Percentiles rank a stretch among this genome's conserved stretches.
phyloP scores from a whole-genome alignment of 768 basidiomycete species.

The Agaricus sinodeliciosus region DNA sequence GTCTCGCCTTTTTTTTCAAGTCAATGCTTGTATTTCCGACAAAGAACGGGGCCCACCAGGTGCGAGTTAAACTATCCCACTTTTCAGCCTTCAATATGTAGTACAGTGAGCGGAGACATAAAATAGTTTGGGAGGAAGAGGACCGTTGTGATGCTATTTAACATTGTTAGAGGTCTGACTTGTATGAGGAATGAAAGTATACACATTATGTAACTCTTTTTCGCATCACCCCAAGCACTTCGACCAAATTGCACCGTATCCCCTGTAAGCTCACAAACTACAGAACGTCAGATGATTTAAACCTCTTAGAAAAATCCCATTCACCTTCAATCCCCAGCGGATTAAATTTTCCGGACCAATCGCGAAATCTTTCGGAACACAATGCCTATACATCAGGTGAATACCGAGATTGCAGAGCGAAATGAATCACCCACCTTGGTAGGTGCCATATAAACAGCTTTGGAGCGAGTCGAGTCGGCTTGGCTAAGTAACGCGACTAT shows the following conservation, averaged over 20 bases:
- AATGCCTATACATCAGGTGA: slow-evolving; percentile 50
- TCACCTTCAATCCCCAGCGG: slow-evolving; percentile 71
- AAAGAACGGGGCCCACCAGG: slow-evolving; percentile 44
- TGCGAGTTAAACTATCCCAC: slow-evolving; percentile 90
- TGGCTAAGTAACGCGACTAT: slow-evolving; percentile 52
- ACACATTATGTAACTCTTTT: slow-evolving; percentile 74
- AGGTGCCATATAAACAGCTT: slow-evolving; percentile 90
- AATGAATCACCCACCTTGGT: slow-evolving; percentile 55
- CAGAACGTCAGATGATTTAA: not conserved
- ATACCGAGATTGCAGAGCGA: not conserved
- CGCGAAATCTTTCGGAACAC: slow-evolving; percentile 75
- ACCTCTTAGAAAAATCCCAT: slow-evolving; percentile 12
- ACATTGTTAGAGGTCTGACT: slow-evolving; percentile 3
- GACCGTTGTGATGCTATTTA: slow-evolving; percentile 70
- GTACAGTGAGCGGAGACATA: not conserved
- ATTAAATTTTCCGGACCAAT: slow-evolving; percentile 82
- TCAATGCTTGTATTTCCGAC: not conserved
- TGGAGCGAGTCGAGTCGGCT: slow-evolving; percentile 25
- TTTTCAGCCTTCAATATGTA: slow-evolving; percentile 70
- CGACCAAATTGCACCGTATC: slow-evolving; percentile 70
- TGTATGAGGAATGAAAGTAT: slow-evolving; percentile 15
- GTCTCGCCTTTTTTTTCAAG: slow-evolving; percentile 38
- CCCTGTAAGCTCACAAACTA: slow-evolving; percentile 89
- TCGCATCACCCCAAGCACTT: slow-evolving; percentile 68
- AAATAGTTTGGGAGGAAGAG: not conserved